These are phyloP conservation scores for Erigeron canadensis DNA, from an alignment of 129 eudicot genomes.

Conservation along the genomic window DNA sequence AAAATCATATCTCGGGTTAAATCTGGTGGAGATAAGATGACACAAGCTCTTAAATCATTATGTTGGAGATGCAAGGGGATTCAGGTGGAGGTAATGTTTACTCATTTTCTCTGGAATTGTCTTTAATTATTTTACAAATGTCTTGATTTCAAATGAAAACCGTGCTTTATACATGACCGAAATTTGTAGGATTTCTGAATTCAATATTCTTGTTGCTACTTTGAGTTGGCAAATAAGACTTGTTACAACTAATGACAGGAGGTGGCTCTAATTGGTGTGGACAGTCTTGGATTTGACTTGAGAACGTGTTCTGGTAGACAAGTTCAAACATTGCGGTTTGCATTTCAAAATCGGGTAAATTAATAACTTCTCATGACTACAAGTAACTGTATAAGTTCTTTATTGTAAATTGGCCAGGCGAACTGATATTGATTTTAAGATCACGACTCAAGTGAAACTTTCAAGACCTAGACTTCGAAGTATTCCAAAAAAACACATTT, in stretches of 20 bases:
- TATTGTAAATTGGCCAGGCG: background rate
- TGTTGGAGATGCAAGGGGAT: constrained; percentile 87
- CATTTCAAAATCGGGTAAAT: constrained; percentile 69
- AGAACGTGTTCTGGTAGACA: constrained; percentile 85
- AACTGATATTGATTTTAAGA: background rate
- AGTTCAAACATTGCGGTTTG: constrained; percentile 76
- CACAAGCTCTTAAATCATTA: constrained; percentile 67
- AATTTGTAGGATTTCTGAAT: background rate
- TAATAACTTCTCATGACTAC: background rate
- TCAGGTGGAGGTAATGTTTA: constrained; percentile 72
- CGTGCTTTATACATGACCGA: background rate
- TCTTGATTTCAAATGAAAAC: background rate
- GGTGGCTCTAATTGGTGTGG: constrained; percentile 75
- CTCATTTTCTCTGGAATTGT: background rate
- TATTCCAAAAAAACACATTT: background rate
- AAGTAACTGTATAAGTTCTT: background rate
- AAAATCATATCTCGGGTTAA: constrained; percentile 69
- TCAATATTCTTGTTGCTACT: background rate
- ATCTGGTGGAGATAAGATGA: constrained; percentile 79
- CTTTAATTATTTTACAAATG: background rate
- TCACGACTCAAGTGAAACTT: background rate
- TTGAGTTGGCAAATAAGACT: background rate
- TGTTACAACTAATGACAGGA: constrained; percentile 47
- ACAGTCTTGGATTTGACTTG: constrained; percentile 84
- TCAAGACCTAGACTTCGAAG: background rate